These are phyloP conservation scores for Ceratobasidium theobromae DNA, from an alignment of 1,284 basidiomycete genomes.

Conservation along the genomic window DNA sequence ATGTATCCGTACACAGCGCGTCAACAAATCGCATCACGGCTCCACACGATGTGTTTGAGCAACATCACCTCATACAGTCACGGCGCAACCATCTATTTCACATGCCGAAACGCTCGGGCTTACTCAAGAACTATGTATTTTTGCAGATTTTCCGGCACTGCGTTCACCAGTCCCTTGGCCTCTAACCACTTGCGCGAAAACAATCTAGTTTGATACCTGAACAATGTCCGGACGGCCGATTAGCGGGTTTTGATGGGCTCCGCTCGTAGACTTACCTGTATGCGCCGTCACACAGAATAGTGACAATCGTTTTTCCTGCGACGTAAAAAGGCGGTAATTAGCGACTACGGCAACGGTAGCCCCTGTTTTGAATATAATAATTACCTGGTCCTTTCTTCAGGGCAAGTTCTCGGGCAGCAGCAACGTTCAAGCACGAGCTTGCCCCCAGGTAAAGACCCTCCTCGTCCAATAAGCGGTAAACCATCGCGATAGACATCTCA, in stretches of 20 bases:
- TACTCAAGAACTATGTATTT: constrained; percentile 88
- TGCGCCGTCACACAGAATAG: constrained; percentile 92
- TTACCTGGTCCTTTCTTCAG: constrained; percentile 79
- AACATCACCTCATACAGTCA: constrained; percentile 6
- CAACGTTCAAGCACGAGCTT: constrained; percentile 93
- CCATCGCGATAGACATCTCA: constrained; percentile 87
- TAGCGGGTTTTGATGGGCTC: constrained; percentile 32
- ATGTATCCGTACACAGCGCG: constrained; percentile 16
- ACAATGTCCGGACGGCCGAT: not conserved
- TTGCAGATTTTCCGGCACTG: constrained; percentile 82
- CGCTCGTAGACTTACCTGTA: constrained; percentile 56
- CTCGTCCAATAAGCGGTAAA: constrained; percentile 89
- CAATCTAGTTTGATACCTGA: constrained; percentile 84
- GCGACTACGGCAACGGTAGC: not conserved
- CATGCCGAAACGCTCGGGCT: not conserved
- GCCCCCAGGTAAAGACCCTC: constrained; percentile 98
- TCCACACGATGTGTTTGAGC: not conserved
- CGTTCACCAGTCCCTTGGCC: constrained; percentile 74
- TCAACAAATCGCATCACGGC: constrained; percentile 16
- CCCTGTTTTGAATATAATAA: constrained; percentile 32
- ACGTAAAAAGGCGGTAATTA: constrained; percentile 12
- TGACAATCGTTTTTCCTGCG: constrained; percentile 82
- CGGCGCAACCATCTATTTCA: not conserved
- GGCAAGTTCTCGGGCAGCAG: constrained; percentile 88
- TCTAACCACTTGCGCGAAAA: constrained; percentile 96